These are phyloP conservation scores for Escovopsis sp. DNA, from an alignment of 2,329 filamentous ascomycete species.

Conservation along the genomic window DNA sequence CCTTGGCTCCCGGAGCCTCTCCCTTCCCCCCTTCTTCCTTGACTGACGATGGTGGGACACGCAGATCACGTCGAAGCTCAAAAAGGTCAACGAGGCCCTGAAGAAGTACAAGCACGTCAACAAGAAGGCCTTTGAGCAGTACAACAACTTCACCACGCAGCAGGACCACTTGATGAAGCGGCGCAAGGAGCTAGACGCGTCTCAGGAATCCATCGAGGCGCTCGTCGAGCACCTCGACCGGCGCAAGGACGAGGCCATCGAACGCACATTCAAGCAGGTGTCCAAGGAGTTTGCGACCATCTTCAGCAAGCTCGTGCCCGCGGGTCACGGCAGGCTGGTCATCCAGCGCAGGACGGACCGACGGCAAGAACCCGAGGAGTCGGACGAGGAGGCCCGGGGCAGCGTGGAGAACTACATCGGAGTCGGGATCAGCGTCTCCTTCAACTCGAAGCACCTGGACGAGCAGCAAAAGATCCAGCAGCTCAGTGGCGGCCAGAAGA, in stretches of 20 bases:
- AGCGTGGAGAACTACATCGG: constrained; percentile 90
- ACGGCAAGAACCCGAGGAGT: constrained; percentile 43
- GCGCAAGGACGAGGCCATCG: constrained; percentile 93
- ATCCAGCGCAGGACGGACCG: constrained; percentile 84
- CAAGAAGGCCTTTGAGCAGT: constrained; percentile 98
- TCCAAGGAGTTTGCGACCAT: constrained; percentile 84
- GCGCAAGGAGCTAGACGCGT: constrained; percentile 73
- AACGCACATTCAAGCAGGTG: constrained; percentile 96
- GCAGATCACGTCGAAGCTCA: constrained; percentile 52
- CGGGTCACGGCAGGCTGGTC: constrained; percentile 77
- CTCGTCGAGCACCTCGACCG: constrained; percentile 87
- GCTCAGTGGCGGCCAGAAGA: constrained; percentile 93
- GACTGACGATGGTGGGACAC: not conserved
- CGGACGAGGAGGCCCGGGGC: constrained; percentile 52
- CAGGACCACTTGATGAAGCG: constrained; percentile 76
- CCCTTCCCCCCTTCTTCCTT: constrained; percentile 3
- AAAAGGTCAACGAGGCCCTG: constrained; percentile 80
- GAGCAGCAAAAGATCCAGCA: constrained; percentile 98
- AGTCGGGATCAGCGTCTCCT: constrained; percentile 92
- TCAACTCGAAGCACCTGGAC: constrained; percentile 90
- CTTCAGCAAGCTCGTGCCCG: constrained; percentile 88
- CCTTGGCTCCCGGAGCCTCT: too few species aligned
- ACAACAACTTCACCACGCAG: constrained; percentile 90
- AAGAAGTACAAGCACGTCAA: constrained; percentile 98
- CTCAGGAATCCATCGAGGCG: constrained; percentile 76